phyloP scores from a whole-genome alignment of 371 early-diverging fungal genomes.

The Mortierella sp. region DNA sequence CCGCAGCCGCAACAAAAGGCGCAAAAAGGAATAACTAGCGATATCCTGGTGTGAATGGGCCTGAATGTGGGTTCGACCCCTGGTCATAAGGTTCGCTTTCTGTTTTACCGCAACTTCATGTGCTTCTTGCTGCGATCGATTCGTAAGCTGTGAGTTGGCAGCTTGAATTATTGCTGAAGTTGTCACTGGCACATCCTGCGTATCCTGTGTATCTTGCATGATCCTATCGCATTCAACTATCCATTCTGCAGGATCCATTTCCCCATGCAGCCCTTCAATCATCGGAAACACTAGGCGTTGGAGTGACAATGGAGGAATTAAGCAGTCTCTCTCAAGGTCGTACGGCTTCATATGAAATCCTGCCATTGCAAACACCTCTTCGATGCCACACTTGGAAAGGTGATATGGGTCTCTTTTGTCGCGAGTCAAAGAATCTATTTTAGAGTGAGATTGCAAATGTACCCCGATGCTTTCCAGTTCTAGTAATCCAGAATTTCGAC shows the following conservation, averaged over 20 bases:
- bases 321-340: neutral
- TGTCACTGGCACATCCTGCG: neutral
- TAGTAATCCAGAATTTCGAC: neutral
- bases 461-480: neutral
- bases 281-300: neutral
- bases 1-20: neutral
- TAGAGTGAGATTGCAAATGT: neutral
- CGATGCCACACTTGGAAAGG: neutral
- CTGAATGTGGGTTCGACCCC: no score
- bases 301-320: neutral
- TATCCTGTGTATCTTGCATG: no score
- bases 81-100: no score
- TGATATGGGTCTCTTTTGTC: neutral
- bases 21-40: neutral
- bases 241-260: neutral
- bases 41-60: neutral
- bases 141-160: neutral
- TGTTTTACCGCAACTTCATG: neutral
- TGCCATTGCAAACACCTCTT: neutral
- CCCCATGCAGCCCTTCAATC: neutral
- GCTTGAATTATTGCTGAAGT: no score
- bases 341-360: neutral
- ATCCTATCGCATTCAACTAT: neutral
- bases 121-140: neutral
- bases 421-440: neutral